A percentile compares a stretch with the other conserved stretches of the same genome.
phyloP scores from a whole-genome alignment of 768 basidiomycete species.

The Serpula lacrymans region DNA sequence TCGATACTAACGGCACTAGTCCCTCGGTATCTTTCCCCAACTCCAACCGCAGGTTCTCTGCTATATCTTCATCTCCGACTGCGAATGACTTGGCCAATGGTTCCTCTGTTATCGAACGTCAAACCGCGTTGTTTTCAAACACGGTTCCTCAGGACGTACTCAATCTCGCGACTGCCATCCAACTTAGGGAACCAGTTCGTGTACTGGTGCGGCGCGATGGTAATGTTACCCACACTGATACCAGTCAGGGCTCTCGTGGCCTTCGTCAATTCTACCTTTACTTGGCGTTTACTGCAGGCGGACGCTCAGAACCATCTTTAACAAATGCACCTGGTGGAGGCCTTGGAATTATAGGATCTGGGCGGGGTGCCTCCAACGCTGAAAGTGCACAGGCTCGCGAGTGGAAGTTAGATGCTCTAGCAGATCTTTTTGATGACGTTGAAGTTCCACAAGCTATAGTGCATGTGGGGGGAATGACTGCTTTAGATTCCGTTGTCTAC shows the following conservation, averaged over 20 bases:
- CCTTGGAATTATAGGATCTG: constrained; percentile 89
- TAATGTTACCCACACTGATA: constrained; percentile 68
- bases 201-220: constrained; percentile 95
- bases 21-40: constrained; percentile 31
- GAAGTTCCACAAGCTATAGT: constrained; percentile 80
- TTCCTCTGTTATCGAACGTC: constrained; percentile 60
- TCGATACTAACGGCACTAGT: constrained; percentile 42
- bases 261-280: constrained; percentile 96
- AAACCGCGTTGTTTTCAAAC: constrained; percentile 95
- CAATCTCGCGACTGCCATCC: constrained; percentile 89
- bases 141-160: constrained; percentile 98
- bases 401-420: constrained; percentile 92
- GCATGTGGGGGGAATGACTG: constrained; percentile 84
- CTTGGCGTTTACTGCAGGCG: constrained; percentile 88
- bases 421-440: constrained; percentile 86
- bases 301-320: constrained; percentile 54
- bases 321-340: constrained; percentile 48
- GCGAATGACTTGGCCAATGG: constrained; percentile 34
- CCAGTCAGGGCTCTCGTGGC: constrained; percentile 72
- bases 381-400: constrained; percentile 85
- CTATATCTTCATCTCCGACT: constrained; percentile 46
- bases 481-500: constrained; percentile 86
- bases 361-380: constrained; percentile 75
- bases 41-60: constrained; percentile 57
- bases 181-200: constrained; percentile 92